Conservation (phyloP, 768 basidiomycete genomes). For the Boletus subparvulus region DNA sequence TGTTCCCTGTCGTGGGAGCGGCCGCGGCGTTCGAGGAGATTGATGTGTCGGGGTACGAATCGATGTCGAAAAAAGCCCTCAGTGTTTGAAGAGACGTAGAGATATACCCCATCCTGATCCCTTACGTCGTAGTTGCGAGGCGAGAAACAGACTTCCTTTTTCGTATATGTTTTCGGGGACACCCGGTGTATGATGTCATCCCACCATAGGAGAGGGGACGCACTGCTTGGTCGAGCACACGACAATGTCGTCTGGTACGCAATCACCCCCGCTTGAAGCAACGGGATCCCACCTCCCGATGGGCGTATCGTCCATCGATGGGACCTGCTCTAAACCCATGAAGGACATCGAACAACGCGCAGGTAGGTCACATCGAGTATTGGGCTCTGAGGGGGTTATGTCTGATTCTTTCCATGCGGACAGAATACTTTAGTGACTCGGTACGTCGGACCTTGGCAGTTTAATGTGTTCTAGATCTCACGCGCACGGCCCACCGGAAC, state of each 20-base stretch:
- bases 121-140: neutral
- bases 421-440: constrained; percentile 33
- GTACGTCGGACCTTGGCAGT: constrained; percentile 9
- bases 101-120: neutral
- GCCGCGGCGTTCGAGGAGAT: constrained; percentile 51
- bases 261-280: constrained; percentile 56
- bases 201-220: neutral
- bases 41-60: constrained; percentile 44
- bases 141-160: constrained; percentile 10
- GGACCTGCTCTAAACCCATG: constrained; percentile 35
- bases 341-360: constrained; percentile 46
- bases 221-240: neutral
- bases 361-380: constrained; percentile 31
- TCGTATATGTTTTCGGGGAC: constrained; percentile 20
- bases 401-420: neutral
- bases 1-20: constrained; percentile 59
- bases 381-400: neutral
- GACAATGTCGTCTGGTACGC: constrained; percentile 38
- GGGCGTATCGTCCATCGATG: constrained; percentile 47
- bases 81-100: neutral
- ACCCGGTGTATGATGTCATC: constrained; percentile 29
- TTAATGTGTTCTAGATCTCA: neutral
- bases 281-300: constrained; percentile 47
- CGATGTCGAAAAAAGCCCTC: neutral
- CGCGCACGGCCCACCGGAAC: too few relatives aligned